Conservation (phyloP, 2,329 filamentous ascomycete genomes). For the Pyrenophora graminea region DNA sequence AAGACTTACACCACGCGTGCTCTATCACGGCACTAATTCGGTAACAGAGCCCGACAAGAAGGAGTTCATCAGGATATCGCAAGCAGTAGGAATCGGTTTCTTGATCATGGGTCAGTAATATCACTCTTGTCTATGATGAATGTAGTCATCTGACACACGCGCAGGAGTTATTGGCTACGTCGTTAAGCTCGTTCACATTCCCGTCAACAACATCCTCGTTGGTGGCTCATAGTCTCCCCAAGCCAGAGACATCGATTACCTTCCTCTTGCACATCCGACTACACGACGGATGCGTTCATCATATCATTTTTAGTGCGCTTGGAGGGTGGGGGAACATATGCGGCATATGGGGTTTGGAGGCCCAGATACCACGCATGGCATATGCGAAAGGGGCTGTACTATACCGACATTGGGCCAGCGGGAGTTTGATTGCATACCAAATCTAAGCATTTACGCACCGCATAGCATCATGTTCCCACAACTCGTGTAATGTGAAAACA, state of each 20-base stretch:
- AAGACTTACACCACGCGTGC: conserved; percentile 3
- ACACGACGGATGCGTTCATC: conserved; percentile 17
- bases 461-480: not conserved
- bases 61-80: conserved; percentile 52
- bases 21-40: conserved; percentile 28
- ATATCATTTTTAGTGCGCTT: conserved; percentile 22
- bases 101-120: conserved; percentile 52
- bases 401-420: conserved; percentile 39
- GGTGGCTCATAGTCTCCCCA: conserved; percentile 42
- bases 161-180: conserved; percentile 55
- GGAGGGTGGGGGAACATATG: conserved; percentile 1
- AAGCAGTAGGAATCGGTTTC: conserved; percentile 59
- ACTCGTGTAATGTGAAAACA: not conserved
- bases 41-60: conserved; percentile 50
- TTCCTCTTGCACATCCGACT: conserved; percentile 18
- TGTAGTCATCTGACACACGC: conserved; percentile 3
- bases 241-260: conserved; percentile 13
- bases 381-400: conserved; percentile 36
- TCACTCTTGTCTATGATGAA: not conserved
- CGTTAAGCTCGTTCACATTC: conserved; percentile 59
- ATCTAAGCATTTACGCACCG: conserved; percentile 23
- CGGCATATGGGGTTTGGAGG: conserved; percentile 2
- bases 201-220: conserved; percentile 60
- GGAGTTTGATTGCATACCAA: conserved; percentile 45
- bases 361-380: conserved; percentile 11